phyloP scores from a whole-genome alignment of 139 green algal genomes.

The Raphidocelis subcapitata region DNA sequence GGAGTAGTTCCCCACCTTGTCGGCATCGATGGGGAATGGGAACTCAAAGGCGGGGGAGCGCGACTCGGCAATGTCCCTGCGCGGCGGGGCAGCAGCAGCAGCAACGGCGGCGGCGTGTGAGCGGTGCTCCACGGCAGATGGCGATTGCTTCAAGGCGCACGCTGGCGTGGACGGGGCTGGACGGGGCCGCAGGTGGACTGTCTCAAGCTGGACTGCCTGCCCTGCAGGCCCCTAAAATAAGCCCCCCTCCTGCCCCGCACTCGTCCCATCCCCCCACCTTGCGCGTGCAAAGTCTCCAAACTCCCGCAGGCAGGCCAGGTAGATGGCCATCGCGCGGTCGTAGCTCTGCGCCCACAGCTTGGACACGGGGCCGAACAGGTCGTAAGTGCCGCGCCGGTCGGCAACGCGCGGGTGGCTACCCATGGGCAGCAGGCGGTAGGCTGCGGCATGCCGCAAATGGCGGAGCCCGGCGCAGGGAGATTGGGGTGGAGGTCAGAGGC shows the following conservation, averaged over 20 bases:
- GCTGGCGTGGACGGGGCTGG: too few species aligned
- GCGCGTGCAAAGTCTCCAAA: constrained; percentile 76
- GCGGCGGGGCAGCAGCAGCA: background rate
- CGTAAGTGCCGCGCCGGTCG: constrained; percentile 71
- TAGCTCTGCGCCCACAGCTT: constrained; percentile 83
- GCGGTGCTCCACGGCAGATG: background rate
- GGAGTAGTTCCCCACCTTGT: constrained; percentile 81
- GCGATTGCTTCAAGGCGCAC: too few species aligned
- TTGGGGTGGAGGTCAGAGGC: too few species aligned
- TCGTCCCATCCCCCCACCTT: background rate
- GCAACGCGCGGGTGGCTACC: constrained; percentile 82
- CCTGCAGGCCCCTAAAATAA: background rate
- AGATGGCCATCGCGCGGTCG: constrained; percentile 74
- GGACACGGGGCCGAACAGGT: constrained; percentile 91
- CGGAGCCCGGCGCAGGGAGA: too few species aligned
- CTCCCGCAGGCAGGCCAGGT: constrained; percentile 77
- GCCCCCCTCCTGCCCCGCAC: too few species aligned
- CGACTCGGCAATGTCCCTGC: constrained; percentile 36
- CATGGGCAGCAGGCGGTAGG: constrained; percentile 77
- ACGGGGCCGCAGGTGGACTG: too few species aligned
- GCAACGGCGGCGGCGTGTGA: background rate
- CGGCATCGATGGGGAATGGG: constrained; percentile 83
- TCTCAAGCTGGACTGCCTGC: too few species aligned
- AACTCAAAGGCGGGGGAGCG: constrained; percentile 66
- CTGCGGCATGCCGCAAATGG: background rate